phyloP scores from a whole-genome alignment of 2,329 filamentous ascomycete species.

The Aspergillus latus region DNA sequence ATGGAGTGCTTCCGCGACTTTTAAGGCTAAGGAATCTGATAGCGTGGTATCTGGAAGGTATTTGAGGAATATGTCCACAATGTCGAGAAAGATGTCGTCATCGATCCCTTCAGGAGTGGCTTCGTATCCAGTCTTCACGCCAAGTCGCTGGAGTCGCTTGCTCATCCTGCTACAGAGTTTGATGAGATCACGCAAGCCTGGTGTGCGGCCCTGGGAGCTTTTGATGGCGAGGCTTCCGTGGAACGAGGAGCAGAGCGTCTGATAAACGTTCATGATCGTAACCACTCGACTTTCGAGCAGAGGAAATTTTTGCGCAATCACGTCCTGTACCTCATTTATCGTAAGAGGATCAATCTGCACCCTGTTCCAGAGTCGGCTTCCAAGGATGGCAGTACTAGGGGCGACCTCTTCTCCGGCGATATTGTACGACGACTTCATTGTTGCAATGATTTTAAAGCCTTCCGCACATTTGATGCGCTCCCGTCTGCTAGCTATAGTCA shows the following conservation, averaged over 20 bases:
- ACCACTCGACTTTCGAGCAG: constrained; percentile 59
- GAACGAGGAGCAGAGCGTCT: constrained; percentile 42
- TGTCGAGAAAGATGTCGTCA: constrained; percentile 90
- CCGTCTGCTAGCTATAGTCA: constrained; percentile 84
- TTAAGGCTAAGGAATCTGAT: constrained; percentile 54
- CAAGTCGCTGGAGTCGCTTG: constrained; percentile 58
- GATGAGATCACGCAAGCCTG: constrained; percentile 75
- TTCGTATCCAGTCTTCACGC: constrained; percentile 67
- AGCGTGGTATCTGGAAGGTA: constrained; percentile 68
- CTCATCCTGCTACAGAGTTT: constrained; percentile 85
- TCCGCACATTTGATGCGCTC: constrained; percentile 79
- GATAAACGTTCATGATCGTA: constrained; percentile 59
- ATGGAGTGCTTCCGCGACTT: constrained; percentile 83
- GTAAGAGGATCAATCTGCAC: constrained; percentile 67
- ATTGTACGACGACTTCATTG: constrained; percentile 69
- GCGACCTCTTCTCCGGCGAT: constrained; percentile 69
- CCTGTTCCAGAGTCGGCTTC: constrained; percentile 80
- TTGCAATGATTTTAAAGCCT: constrained; percentile 89
- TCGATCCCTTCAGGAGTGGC: constrained; percentile 68
- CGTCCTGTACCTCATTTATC: constrained; percentile 68
- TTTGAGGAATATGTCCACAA: constrained; percentile 86
- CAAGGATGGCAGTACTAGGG: constrained; percentile 69
- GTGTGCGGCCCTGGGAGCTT: constrained; percentile 52
- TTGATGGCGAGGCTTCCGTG: constrained; percentile 40
- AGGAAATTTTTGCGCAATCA: constrained; percentile 71